These are phyloP conservation scores for Borealophlyctis nickersoniae DNA, from an alignment of 192 early-diverging fungal genomes.

Conservation along the genomic window DNA sequence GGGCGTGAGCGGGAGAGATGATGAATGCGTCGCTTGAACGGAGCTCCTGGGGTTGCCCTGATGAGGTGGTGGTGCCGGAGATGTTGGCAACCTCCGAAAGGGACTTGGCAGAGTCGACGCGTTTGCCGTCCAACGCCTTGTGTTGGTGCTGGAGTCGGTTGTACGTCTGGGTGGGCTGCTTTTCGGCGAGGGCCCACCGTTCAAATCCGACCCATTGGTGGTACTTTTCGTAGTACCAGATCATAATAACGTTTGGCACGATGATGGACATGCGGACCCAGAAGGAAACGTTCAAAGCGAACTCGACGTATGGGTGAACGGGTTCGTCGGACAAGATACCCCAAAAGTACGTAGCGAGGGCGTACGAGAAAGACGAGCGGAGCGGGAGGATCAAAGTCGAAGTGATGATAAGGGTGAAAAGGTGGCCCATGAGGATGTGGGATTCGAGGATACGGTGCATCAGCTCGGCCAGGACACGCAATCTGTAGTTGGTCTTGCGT, in stretches of 20 bases:
- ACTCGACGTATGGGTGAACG: conserved; percentile 37
- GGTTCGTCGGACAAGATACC: conserved; percentile 16
- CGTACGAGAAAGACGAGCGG: conserved; percentile 18
- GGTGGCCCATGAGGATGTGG: conserved; percentile 49
- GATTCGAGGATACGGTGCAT: conserved; percentile 45
- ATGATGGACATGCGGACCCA: conserved; percentile 40
- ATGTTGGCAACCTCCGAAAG: not conserved
- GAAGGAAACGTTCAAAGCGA: conserved; percentile 28
- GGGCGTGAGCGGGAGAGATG: conserved; percentile 18
- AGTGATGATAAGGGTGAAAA: conserved; percentile 35
- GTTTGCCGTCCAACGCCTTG: not conserved
- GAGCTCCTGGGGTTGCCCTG: not conserved
- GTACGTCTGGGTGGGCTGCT: not conserved
- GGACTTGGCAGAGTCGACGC: conserved; percentile 26
- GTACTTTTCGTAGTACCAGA: conserved; percentile 53
- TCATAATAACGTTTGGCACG: conserved; percentile 41
- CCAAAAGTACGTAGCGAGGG: conserved; percentile 27
- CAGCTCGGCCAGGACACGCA: conserved; percentile 20
- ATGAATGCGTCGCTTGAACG: not conserved
- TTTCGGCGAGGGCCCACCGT: conserved; percentile 47
- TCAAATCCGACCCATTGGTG: conserved; percentile 48
- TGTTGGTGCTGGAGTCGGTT: too few species aligned
- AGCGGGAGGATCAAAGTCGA: conserved; percentile 36
- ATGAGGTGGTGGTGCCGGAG: not conserved
- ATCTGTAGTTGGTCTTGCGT: conserved; percentile 10